A percentile compares a stretch with the other conserved stretches of the same genome.
phyloP scores from a whole-genome alignment of 2,329 filamentous ascomycete genomes.

The Xylariaceae sp. region DNA sequence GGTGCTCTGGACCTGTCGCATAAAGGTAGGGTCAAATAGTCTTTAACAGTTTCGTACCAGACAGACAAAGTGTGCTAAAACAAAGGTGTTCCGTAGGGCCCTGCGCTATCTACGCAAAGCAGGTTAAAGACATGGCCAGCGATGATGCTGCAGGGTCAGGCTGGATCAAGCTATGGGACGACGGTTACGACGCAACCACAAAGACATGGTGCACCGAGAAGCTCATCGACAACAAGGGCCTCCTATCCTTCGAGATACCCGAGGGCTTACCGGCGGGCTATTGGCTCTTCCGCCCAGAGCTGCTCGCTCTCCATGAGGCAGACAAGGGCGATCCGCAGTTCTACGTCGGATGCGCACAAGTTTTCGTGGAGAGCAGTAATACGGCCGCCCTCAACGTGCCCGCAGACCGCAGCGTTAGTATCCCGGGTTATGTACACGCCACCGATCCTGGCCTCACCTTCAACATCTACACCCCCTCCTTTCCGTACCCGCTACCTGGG shows the following conservation, averaged over 20 bases:
- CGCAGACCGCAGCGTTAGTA: conserved; percentile 59
- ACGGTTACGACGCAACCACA: conserved; percentile 64
- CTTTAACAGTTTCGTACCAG: not conserved
- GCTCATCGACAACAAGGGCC: conserved; percentile 68
- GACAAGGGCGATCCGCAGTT: conserved; percentile 70
- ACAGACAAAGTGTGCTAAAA: conserved; percentile 39
- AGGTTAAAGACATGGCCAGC: conserved; percentile 61
- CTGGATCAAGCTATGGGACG: conserved; percentile 82
- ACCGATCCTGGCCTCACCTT: conserved; percentile 64
- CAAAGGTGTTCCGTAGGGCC: conserved; percentile 65
- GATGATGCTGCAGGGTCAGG: conserved; percentile 65
- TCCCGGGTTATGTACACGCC: conserved; percentile 69
- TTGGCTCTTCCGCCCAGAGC: conserved; percentile 75
- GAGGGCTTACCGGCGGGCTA: conserved; percentile 66
- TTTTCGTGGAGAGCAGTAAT: conserved; percentile 62
- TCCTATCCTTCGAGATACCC: conserved; percentile 68
- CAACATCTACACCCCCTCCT: conserved; percentile 66
- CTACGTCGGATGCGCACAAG: conserved; percentile 75
- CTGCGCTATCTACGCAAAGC: conserved; percentile 77
- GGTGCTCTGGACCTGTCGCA: conserved; percentile 62
- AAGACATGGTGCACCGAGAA: conserved; percentile 74
- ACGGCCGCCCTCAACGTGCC: conserved; percentile 56
- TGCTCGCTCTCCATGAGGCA: conserved; percentile 72
- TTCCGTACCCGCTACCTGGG: conserved; percentile 65
- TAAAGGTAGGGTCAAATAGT: conserved; percentile 30